Conservation (phyloP, 1,139 yeast genomes). For the Pichia inconspicua region DNA sequence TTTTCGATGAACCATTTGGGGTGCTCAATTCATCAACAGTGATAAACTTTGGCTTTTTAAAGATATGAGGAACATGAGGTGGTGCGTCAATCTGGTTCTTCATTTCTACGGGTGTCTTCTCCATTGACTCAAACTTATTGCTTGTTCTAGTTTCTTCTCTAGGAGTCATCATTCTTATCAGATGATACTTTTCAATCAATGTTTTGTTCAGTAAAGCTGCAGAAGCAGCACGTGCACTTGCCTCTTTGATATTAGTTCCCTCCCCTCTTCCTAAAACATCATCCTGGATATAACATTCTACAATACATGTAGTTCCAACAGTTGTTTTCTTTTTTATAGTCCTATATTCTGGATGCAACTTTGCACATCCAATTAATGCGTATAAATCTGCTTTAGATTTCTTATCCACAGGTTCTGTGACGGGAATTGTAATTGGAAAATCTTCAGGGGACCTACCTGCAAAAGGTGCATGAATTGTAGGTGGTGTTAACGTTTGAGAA, state of each 20-base stretch:
- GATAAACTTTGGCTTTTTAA: conserved; percentile 3
- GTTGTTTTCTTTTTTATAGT: conserved; percentile 1
- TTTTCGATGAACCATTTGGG: conserved; percentile 8
- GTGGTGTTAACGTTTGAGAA: neutral
- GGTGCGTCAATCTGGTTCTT: neutral
- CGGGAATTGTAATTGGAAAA: conserved; percentile 8
- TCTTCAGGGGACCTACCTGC: neutral
- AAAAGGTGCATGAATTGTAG: neutral
- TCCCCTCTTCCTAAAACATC: conserved; percentile 51
- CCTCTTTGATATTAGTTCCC: conserved; percentile 56
- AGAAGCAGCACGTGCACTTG: conserved; percentile 68
- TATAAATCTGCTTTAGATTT: conserved; percentile 76
- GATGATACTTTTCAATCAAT: conserved; percentile 57
- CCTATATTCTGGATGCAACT: conserved; percentile 53
- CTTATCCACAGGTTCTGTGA: conserved; percentile 34
- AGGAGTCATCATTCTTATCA: conserved; percentile 55
- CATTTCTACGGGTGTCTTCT: neutral
- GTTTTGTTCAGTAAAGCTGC: conserved; percentile 53
- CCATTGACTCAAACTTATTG: conserved; percentile 2
- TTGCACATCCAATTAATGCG: conserved; percentile 71
- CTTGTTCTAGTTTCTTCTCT: conserved; percentile 34
- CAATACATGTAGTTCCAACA: conserved; percentile 34
- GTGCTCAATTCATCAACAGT: neutral
- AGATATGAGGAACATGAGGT: neutral
- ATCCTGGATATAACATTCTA: conserved; percentile 54